Base-by-base conservation (phyloP, 2,329 filamentous ascomycete species). In the Xylariaceae sp. region DNA sequence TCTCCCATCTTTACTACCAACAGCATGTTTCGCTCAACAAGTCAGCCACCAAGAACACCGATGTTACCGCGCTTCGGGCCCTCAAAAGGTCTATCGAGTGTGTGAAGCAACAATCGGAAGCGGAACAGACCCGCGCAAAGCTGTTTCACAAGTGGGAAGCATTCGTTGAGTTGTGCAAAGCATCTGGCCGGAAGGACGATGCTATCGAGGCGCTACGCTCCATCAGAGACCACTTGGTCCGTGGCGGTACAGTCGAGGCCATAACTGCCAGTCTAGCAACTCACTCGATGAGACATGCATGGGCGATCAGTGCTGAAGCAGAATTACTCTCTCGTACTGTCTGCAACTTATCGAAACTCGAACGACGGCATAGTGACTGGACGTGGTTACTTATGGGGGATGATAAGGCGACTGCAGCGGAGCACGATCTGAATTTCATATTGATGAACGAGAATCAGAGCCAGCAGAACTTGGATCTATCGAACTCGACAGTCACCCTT, bases 1-100 rank as follows among this genome's bases (percentile, higher is more conserved):
- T 90, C 30, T 90, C 88, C 0, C 87, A 88, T 66, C 78, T 89
- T 2, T 90, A 90, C 69, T 90, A 87, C 70, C 77, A 84, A n/a
- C 78, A 83, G 52, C 84, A 85, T 67, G 74, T 82, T 15, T 76
- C 78, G 50, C 70, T 83, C 61, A 74, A 78, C 11, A 82, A 81
- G 53, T 73, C 75, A 23, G 65, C 73, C 0, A 73, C 74, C 3
- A 76, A 76, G 35, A 63, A 71, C 0, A 74, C 76, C n/a, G 76
- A 79, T 52, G 64, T 69, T 4, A 71, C 75, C 15, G 76, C 81
- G 1, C 71, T 88, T 11, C 79, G 82, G 53, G 79, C 85, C 10
- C 77, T 90, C 53, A 82, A 81, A 58, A 80, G 83, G 57, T 88
- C 87, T 0, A 80, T 89, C 53, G 84, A 88, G 50, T 77, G 82